Percentiles rank a stretch among this genome's conserved stretches.
Evolutionary conservation across 78 protist species (phyloP).

Genomic region (Dictyostelium firmibasis): DNA sequence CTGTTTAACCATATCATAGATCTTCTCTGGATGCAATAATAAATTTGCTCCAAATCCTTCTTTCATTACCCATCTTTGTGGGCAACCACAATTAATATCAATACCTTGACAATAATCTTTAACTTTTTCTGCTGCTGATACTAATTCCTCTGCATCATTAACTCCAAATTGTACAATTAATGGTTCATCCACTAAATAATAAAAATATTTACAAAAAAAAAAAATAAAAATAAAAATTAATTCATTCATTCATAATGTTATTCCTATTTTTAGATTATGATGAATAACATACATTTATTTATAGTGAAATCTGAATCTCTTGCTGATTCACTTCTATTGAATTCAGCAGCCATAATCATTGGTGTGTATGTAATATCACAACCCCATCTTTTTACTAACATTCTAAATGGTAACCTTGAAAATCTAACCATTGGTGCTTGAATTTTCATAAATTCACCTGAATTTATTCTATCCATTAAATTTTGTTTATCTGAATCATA

Average conservation of each 20-base stretch:
- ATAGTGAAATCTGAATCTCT: slow-evolving; percentile 81
- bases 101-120: slow-evolving; percentile 75
- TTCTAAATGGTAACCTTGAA: slow-evolving; percentile 71
- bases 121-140: slow-evolving; percentile 80
- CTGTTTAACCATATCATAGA: slow-evolving; percentile 81
- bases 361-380: slow-evolving; percentile 85
- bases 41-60: slow-evolving; percentile 85
- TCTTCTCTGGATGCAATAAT: slow-evolving; percentile 67
- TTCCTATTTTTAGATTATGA: no score
- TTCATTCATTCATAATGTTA: neutral
- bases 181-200: slow-evolving; percentile 79
- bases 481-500: slow-evolving; percentile 1
- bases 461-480: slow-evolving; percentile 38
- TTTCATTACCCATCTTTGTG: slow-evolving; percentile 91
- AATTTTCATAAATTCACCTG: slow-evolving; percentile 72
- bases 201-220: neutral
- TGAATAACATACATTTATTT: slow-evolving; percentile 32
- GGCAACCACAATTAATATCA: slow-evolving; percentile 94
- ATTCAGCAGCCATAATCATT: slow-evolving; percentile 83
- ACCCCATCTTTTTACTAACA: slow-evolving; percentile 71
- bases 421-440: slow-evolving; percentile 91
- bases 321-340: slow-evolving; percentile 43
- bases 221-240: neutral
- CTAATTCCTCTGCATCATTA: slow-evolving; percentile 42
- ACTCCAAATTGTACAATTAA: slow-evolving; percentile 93